Base-by-base conservation (phyloP, 768 basidiomycete species). In the Suillus lakei region DNA sequence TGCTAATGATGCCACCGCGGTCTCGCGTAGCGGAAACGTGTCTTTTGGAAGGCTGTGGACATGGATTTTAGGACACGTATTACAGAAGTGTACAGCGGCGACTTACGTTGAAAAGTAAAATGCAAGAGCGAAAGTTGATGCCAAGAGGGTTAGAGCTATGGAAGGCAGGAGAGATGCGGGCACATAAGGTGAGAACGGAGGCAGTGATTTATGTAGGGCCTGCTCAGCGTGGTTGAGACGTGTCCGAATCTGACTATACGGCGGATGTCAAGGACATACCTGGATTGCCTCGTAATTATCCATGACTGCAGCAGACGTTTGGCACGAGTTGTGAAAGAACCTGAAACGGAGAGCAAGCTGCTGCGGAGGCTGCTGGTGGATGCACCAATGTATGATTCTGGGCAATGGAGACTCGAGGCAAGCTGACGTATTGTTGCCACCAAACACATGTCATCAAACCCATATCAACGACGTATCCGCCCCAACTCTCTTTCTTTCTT, bases 81-180 rank as follows among this genome's bases (percentile, higher is more conserved):
- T 21, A 44, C n/a, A 51, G 62, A 58, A 39, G 61, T 39, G 32
- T 60, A 51, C 51, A 26, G 2, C 34, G 28, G 61, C 66, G 6
- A 84, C 88, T 66, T 74, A 92, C 89, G 88, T 97, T 66, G 95
- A 90, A 78, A 93, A 94, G 81, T 96, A 95, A 83, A 97, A 97
- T 0, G 91, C 86, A 48, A 96, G 87, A n/a, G 73, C 86, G 73
- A 98, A 96, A 1, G 95, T 95, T 21, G 86, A 79, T 1, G 86
- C 73, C 51, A 97, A 85, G 67, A 92, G 86, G 67, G 90, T 62
- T 71, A 92, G 85, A 10, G 95, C 91, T 70, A 96, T 80, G 73
- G 84, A 88, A 3, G 93, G 92, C 38, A 98, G 83, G 26, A 91
- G 73, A 1, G 78, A 74, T 34, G 89, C 86, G n/a, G 92, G 81